Conservation (phyloP, 202 grass and related monocot genomes). For the Zizania palustris region DNA sequence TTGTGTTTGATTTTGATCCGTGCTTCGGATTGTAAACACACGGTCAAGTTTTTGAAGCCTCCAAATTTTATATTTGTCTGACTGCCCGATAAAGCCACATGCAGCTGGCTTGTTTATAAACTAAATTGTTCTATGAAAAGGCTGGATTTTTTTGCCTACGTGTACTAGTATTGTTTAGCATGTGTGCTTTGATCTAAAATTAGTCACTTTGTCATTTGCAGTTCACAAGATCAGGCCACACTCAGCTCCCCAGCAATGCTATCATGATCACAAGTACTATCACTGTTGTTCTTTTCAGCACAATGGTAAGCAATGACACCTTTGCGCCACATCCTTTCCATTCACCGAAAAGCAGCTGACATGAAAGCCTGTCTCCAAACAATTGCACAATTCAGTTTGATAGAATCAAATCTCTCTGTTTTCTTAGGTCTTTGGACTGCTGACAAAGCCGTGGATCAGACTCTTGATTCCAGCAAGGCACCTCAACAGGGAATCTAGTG, state of each 20-base stretch:
- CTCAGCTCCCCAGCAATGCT: slow-evolving; percentile 79
- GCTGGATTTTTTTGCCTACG: neutral
- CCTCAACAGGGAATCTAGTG: slow-evolving; percentile 52
- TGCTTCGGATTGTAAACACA: slow-evolving; percentile 11
- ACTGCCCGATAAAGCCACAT: neutral
- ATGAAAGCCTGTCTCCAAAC: neutral
- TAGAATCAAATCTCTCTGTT: slow-evolving; percentile 21
- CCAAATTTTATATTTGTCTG: neutral
- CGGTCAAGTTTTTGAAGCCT: neutral
- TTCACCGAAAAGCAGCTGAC: neutral
- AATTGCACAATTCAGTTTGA: neutral
- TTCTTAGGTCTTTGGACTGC: slow-evolving; percentile 75
- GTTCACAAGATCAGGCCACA: slow-evolving; percentile 85
- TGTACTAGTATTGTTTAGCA: neutral
- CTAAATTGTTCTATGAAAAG: neutral
- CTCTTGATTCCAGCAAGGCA: slow-evolving; percentile 54
- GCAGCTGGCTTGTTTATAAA: slow-evolving; percentile 18
- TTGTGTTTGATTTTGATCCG: slow-evolving; percentile 24
- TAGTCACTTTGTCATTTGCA: slow-evolving; percentile 32
- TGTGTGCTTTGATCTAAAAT: slow-evolving; percentile 32
- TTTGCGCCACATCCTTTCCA: neutral
- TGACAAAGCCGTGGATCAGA: slow-evolving; percentile 82
- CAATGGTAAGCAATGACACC: slow-evolving; percentile 55
- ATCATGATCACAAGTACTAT: slow-evolving; percentile 97
- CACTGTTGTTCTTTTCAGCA: slow-evolving; percentile 86